Evolutionary conservation across 2,329 filamentous ascomycete genomes (phyloP).

Genomic region (Parastagonospora avenae): DNA sequence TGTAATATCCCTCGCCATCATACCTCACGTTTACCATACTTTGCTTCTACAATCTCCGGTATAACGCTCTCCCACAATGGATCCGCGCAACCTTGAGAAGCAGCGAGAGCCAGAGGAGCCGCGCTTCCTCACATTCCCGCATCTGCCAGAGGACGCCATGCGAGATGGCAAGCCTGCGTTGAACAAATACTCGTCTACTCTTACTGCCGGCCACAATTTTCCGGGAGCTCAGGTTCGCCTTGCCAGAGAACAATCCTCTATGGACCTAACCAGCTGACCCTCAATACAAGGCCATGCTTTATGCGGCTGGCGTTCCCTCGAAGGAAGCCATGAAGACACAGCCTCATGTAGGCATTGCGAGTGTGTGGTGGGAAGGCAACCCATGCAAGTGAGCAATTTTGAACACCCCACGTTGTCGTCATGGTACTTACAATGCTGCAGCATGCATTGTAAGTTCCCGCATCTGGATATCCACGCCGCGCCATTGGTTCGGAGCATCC

Average conservation of each 20-base stretch:
- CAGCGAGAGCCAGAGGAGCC: slow-evolving; percentile 46
- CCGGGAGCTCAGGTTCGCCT: slow-evolving; percentile 79
- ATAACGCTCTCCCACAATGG: slow-evolving; percentile 33
- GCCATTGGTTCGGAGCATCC: slow-evolving; percentile 5
- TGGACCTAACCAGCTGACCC: slow-evolving; percentile 5
- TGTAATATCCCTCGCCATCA: too few species aligned
- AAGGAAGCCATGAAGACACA: slow-evolving; percentile 85
- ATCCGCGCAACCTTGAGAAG: slow-evolving; percentile 43
- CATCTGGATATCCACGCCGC: background rate
- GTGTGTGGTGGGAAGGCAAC: slow-evolving; percentile 97
- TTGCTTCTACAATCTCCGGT: background rate
- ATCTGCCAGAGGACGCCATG: slow-evolving; percentile 58
- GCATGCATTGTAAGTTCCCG: slow-evolving; percentile 55
- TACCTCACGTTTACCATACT: too few species aligned
- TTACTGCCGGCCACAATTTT: slow-evolving; percentile 87
- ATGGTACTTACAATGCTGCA: slow-evolving; percentile 37
- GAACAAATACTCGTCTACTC: slow-evolving; percentile 82
- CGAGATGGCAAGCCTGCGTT: slow-evolving; percentile 67
- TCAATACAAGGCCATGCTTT: slow-evolving; percentile 80
- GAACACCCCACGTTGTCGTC: slow-evolving; percentile 13
- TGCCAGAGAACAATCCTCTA: background rate
- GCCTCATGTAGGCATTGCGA: slow-evolving; percentile 88
- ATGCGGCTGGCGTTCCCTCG: slow-evolving; percentile 86
- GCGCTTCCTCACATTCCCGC: slow-evolving; percentile 62
- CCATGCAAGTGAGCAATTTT: slow-evolving; percentile 77